Percentiles rank a stretch among this genome's conserved stretches.
phyloP scores from a whole-genome alignment of 371 early-diverging fungal species.

The Basidiobolus meristosporus region DNA sequence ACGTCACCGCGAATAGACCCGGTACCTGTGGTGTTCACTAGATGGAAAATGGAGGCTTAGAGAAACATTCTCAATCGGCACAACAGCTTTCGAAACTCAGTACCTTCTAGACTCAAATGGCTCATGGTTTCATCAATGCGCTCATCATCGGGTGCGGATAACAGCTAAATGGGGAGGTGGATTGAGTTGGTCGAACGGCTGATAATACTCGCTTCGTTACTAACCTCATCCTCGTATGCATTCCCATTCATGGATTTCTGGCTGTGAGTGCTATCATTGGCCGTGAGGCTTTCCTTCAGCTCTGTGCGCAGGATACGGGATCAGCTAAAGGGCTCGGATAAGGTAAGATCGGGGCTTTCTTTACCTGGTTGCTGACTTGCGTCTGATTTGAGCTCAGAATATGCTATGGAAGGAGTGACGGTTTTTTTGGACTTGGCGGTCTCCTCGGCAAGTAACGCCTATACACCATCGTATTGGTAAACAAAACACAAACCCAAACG shows the following conservation, averaged over 20 bases:
- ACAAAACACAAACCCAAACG: background rate
- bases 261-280: too few relatives aligned
- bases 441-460: slow-evolving; percentile 25
- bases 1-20: slow-evolving; percentile 26
- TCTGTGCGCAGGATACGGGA: too few relatives aligned
- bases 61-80: background rate
- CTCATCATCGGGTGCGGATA: slow-evolving; percentile 6
- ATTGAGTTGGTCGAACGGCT: background rate
- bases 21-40: slow-evolving; percentile 49
- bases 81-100: background rate
- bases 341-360: slow-evolving; percentile 6
- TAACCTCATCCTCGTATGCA: too few relatives aligned
- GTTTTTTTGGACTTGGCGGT: slow-evolving; percentile 12
- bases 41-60: background rate
- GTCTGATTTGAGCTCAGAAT: slow-evolving; percentile 15
- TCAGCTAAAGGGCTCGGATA: background rate
- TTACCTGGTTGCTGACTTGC: slow-evolving; percentile 13
- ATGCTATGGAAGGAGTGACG: slow-evolving; percentile 13
- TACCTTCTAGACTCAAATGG: slow-evolving; percentile 30
- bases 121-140: slow-evolving; percentile 23
- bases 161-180: slow-evolving; percentile 4
- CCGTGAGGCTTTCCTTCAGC: too few relatives aligned
- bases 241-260: too few relatives aligned
- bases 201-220: background rate
- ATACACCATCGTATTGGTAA: slow-evolving; percentile 2